A percentile compares a stretch with the other conserved stretches of the same genome.
phyloP scores from a whole-genome alignment of 1,284 basidiomycete species.

The Earliella scabrosa region DNA sequence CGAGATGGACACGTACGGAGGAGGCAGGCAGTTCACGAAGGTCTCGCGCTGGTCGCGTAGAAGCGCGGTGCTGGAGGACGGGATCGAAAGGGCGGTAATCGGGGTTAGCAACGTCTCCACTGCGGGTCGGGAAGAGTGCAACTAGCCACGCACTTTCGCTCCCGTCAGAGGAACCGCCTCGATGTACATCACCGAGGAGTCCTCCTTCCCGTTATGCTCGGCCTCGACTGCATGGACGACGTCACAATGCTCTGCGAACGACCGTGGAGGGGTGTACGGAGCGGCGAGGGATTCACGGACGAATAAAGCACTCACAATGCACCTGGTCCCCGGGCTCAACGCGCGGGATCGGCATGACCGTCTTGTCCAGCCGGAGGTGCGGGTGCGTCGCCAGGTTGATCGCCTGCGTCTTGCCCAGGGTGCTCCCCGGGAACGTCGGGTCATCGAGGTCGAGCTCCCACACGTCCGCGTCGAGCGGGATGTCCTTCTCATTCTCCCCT shows the following conservation, averaged over 20 bases:
- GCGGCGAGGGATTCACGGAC: background rate
- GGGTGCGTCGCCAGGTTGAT: constrained; percentile 70
- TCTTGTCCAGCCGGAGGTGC: constrained; percentile 62
- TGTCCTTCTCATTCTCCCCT: too few relatives aligned
- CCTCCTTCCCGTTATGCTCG: constrained; percentile 59
- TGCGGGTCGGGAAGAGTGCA: too few relatives aligned
- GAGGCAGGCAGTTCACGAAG: constrained; percentile 60
- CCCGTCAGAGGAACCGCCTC: constrained; percentile 75
- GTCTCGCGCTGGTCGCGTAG: constrained; percentile 60
- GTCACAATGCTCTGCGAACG: constrained; percentile 67
- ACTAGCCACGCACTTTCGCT: constrained; percentile 69
- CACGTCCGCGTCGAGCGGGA: constrained; percentile 46
- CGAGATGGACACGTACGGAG: constrained; percentile 58
- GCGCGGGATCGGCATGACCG: constrained; percentile 54
- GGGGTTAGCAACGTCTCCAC: too few relatives aligned
- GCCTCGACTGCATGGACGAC: constrained; percentile 75
- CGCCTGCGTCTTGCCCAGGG: constrained; percentile 68
- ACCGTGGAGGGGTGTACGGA: background rate
- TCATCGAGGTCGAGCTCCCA: constrained; percentile 69
- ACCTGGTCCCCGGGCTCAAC: constrained; percentile 79
- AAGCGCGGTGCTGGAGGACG: constrained; percentile 55
- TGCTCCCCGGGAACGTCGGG: constrained; percentile 64
- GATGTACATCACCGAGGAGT: constrained; percentile 83
- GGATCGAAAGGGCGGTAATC: constrained; percentile 80
- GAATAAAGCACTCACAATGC: constrained; percentile 63